A percentile compares a stretch with the other conserved stretches of the same genome.
Conservation (phyloP, 2,329 filamentous ascomycete species). For the Colletotrichum euphorbiae region DNA sequence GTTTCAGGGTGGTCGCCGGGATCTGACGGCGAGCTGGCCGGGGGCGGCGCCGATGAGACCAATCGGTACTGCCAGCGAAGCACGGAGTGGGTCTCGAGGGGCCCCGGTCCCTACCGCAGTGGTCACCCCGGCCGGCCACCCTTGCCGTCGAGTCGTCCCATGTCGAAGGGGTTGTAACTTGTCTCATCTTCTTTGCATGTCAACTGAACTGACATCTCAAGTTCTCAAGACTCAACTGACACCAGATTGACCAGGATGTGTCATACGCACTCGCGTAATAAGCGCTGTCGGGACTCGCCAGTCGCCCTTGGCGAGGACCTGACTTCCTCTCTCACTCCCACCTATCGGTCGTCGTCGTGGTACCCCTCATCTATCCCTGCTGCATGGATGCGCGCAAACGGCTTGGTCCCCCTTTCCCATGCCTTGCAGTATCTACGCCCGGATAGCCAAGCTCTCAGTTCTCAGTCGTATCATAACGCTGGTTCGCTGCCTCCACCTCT, state of each 20-base stretch:
- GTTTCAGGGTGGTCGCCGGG: constrained; percentile 39
- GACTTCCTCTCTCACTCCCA: not conserved
- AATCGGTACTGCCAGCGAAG: constrained; percentile 37
- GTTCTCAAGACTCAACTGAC: too few relatives aligned
- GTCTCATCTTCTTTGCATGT: constrained; percentile 28
- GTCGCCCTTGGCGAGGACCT: not conserved
- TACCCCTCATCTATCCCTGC: not conserved
- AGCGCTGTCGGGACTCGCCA: constrained; percentile 31
- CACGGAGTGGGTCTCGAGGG: constrained; percentile 1
- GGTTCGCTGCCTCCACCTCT: constrained; percentile 1
- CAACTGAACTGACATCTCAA: constrained; percentile 24
- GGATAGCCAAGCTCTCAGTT: not conserved
- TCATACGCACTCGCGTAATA: constrained; percentile 19
- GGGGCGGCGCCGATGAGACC: constrained; percentile 9
- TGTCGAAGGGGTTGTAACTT: constrained; percentile 22
- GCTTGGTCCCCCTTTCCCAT: constrained; percentile 10
- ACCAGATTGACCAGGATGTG: too few relatives aligned
- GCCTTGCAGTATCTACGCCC: too few relatives aligned
- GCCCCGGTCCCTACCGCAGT: not conserved
- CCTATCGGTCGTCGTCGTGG: not conserved
- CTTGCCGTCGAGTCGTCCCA: constrained; percentile 6
- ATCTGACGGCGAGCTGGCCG: constrained; percentile 23
- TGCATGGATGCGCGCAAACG: constrained; percentile 12
- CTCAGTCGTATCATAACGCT: too few relatives aligned
- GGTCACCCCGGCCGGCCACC: constrained; percentile 6